Conservation (phyloP, 805 yeast genomes). For the Metschnikowia amazonensis region DNA sequence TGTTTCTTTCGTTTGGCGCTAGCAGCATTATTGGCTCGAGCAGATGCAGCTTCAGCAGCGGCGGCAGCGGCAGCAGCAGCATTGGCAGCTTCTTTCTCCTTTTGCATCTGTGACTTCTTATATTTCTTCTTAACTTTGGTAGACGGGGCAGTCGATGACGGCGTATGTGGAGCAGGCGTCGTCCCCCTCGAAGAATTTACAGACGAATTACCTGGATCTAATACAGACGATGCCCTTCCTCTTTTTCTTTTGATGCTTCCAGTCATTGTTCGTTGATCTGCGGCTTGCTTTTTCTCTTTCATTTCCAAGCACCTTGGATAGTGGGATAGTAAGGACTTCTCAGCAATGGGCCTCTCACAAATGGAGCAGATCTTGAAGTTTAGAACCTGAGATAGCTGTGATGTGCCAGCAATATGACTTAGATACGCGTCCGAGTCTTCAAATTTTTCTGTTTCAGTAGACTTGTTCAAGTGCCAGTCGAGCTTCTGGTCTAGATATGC, state of each 20-base stretch:
- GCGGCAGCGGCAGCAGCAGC: constrained; percentile 46
- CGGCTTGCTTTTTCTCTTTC: constrained; percentile 30
- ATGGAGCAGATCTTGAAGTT: constrained; percentile 37
- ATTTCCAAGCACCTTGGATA: constrained; percentile 36
- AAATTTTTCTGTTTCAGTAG: constrained; percentile 8
- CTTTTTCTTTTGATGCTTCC: constrained; percentile 25
- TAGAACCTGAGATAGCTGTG: constrained; percentile 31
- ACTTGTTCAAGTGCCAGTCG: constrained; percentile 24
- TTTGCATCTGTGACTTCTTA: constrained; percentile 41
- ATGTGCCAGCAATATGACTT: constrained; percentile 24
- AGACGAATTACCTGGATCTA: constrained; percentile 35
- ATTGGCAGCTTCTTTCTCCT: constrained; percentile 44
- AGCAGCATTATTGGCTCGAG: constrained; percentile 13
- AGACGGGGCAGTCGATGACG: constrained; percentile 18
- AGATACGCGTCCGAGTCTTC: constrained; percentile 22
- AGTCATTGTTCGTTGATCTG: constrained; percentile 13
- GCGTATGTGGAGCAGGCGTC: constrained; percentile 34
- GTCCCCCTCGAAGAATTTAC: constrained; percentile 39
- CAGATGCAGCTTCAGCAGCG: constrained; percentile 26
- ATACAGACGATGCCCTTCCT: constrained; percentile 24
- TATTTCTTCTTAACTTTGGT: constrained; percentile 41
- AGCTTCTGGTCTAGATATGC: constrained; percentile 39
- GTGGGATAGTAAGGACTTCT: constrained; percentile 30
- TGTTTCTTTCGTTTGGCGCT: constrained; percentile 30
- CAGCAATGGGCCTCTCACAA: constrained; percentile 41